These are phyloP conservation scores for Vachellia collinsii DNA, from an alignment of 306 rosid genomes.

Conservation along the genomic window DNA sequence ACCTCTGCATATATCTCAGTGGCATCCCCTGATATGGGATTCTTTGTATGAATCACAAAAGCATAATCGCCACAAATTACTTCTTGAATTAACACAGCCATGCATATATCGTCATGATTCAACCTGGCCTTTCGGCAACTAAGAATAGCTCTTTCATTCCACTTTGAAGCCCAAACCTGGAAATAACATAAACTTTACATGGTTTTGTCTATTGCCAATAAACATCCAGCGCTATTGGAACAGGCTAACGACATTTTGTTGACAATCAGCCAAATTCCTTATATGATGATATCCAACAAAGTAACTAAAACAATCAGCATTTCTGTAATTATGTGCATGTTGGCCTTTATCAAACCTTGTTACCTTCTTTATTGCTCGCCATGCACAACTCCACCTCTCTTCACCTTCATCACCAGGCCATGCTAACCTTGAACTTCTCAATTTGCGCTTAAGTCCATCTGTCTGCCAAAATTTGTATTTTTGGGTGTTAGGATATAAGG, in stretches of 20 bases:
- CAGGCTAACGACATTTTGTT: neutral
- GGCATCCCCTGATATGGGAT: conserved; percentile 38
- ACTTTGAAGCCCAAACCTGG: conserved; percentile 55
- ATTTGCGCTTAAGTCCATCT: conserved; percentile 33
- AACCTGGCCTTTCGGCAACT: conserved; percentile 39
- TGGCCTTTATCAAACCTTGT: neutral
- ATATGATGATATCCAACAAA: neutral
- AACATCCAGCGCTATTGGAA: neutral
- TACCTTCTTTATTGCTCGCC: conserved; percentile 45
- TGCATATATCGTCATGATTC: conserved; percentile 40
- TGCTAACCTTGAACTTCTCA: conserved; percentile 40
- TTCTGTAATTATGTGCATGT: neutral
- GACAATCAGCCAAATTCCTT: neutral
- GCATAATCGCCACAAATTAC: conserved; percentile 43
- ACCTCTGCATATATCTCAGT: conserved; percentile 47
- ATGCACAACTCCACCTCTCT: conserved; percentile 41
- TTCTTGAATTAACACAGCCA: conserved; percentile 47
- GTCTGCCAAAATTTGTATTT: conserved; percentile 14
- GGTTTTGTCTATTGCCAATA: neutral
- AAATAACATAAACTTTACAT: neutral
- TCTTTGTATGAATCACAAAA: conserved; percentile 42
- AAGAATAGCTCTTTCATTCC: conserved; percentile 48
- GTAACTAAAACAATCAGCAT: neutral
- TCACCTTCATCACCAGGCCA: conserved; percentile 49
- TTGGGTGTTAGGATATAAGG: neutral